phyloP scores from a whole-genome alignment of 2,329 filamentous ascomycete genomes.

The Xylariales sp. region DNA sequence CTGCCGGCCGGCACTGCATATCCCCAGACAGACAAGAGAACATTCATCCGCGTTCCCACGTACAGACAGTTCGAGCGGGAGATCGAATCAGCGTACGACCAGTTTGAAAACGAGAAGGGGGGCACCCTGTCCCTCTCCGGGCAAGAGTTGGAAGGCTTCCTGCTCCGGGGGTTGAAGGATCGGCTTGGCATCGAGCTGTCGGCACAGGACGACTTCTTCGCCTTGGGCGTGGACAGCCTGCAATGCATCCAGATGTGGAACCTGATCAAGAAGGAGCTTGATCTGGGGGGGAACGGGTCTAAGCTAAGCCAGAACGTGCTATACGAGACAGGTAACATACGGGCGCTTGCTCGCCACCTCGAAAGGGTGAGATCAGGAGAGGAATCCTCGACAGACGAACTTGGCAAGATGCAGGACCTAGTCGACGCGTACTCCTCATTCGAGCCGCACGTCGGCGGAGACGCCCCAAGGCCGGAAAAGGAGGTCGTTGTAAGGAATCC shows the following conservation, averaged over 20 bases:
- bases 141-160: constrained; percentile 29
- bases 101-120: constrained; percentile 41
- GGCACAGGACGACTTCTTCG: constrained; percentile 47
- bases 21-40: constrained; percentile 67
- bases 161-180: constrained; percentile 33
- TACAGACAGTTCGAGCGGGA: constrained; percentile 60
- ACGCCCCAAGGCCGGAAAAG: constrained; percentile 39
- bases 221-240: constrained; percentile 46
- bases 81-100: constrained; percentile 59
- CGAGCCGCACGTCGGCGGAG: constrained; percentile 20
- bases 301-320: constrained; percentile 46
- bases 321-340: constrained; percentile 48
- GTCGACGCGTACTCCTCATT: constrained; percentile 25
- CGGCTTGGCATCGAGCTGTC: constrained; percentile 34
- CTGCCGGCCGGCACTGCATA: constrained; percentile 59
- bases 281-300: constrained; percentile 40
- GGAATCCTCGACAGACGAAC: constrained; percentile 34
- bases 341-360: constrained; percentile 39
- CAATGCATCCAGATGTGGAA: constrained; percentile 45
- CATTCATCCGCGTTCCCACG: constrained; percentile 63
- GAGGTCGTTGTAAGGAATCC: constrained; percentile 38
- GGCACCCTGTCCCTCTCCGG: constrained; percentile 25
- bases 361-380: constrained; percentile 37
- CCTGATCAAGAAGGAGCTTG: constrained; percentile 43
- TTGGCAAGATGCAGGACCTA: constrained; percentile 27